Conservation (phyloP, 305 asterid genomes). For the Lippia alba region DNA sequence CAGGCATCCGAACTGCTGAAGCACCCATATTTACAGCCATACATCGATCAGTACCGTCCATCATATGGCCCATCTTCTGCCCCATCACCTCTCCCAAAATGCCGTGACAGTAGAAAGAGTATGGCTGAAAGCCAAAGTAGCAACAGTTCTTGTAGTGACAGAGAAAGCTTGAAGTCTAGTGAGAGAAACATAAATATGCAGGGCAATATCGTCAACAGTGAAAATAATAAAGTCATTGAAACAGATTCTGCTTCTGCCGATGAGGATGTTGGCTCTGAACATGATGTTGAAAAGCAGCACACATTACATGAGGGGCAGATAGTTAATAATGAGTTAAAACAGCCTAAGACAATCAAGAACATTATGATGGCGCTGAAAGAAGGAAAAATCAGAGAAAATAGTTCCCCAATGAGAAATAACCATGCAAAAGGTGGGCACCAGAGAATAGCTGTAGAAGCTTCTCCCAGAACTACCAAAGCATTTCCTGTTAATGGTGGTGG, state of each 20-base stretch:
- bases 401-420: slow-evolving; percentile 78
- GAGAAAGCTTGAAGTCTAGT: slow-evolving; percentile 63
- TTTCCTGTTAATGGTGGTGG: slow-evolving; percentile 40
- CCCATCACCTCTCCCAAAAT: not conserved
- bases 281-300: slow-evolving; percentile 41
- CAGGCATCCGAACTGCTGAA: slow-evolving; percentile 92
- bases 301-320: slow-evolving; percentile 45
- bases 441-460: slow-evolving; percentile 57
- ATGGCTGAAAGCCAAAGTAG: slow-evolving; percentile 93
- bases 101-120: slow-evolving; percentile 49
- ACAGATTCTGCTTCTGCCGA: slow-evolving; percentile 49
- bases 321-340: slow-evolving; percentile 54
- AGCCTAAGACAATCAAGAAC: slow-evolving; percentile 66
- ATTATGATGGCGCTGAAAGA: slow-evolving; percentile 85
- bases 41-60: slow-evolving; percentile 74
- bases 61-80: slow-evolving; percentile 55
- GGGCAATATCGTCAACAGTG: slow-evolving; percentile 42
- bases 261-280: slow-evolving; percentile 48
- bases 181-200: slow-evolving; percentile 56
- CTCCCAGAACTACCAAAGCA: slow-evolving; percentile 59
- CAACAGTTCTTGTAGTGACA: slow-evolving; percentile 93
- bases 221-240: slow-evolving; percentile 48
- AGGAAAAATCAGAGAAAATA: slow-evolving; percentile 80
- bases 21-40: slow-evolving; percentile 88
- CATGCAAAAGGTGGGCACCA: slow-evolving; percentile 49